Evolutionary conservation across 225 moss, liverwort and hornwort species (phyloP).

Genomic region (Antitrichia curtipendula): DNA sequence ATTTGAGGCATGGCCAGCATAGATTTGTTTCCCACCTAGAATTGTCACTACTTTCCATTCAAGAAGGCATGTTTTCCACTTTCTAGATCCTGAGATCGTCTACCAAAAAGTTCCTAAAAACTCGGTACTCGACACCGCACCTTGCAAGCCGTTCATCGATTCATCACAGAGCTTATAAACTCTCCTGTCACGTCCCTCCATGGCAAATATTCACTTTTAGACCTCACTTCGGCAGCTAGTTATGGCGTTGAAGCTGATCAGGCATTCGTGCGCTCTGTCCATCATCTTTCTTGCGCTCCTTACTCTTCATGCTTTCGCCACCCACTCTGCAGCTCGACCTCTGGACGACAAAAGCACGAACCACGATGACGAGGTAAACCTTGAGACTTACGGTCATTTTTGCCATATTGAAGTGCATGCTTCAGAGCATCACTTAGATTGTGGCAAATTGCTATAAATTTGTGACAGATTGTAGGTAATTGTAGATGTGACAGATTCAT

Average conservation of each 20-base stretch:
- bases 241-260: background rate
- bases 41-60: background rate
- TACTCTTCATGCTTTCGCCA: background rate
- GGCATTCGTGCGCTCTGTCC: background rate
- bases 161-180: background rate
- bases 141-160: background rate
- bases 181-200: background rate
- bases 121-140: background rate
- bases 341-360: background rate
- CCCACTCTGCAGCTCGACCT: background rate
- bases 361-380: background rate
- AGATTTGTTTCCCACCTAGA: background rate
- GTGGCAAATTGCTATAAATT: background rate
- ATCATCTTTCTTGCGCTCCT: background rate
- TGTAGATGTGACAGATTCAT: background rate
- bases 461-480: no score
- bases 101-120: background rate
- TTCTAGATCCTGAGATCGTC: background rate
- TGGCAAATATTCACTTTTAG: background rate
- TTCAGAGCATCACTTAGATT: background rate
- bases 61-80: background rate
- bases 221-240: background rate
- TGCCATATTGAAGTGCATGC: background rate
- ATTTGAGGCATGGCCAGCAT: background rate
- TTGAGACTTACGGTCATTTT: background rate